These are phyloP conservation scores for Fusarium decemcellulare DNA, from an alignment of 2,329 filamentous ascomycete species.

Conservation along the genomic window DNA sequence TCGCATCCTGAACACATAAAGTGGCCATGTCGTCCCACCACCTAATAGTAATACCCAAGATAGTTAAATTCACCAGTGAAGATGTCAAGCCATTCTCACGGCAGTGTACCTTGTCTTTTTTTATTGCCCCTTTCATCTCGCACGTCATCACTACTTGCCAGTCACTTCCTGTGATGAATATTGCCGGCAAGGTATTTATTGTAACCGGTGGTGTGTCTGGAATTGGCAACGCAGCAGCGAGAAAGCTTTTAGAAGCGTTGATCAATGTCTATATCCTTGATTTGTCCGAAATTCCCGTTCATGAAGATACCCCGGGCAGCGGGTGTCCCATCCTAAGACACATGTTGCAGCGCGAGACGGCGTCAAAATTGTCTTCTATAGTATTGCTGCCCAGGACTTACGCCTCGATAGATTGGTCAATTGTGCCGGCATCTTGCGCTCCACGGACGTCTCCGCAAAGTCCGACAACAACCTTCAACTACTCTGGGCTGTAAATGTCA, in stretches of 20 bases:
- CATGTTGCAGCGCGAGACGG: not conserved
- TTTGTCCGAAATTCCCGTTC: not conserved
- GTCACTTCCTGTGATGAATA: not conserved
- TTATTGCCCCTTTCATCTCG: no score
- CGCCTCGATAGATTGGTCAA: not conserved
- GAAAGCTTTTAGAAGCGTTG: not conserved
- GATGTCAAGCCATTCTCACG: no score
- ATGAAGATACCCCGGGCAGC: not conserved
- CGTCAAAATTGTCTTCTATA: not conserved
- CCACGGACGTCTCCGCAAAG: not conserved
- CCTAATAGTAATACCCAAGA: no score
- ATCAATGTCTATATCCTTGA: slow-evolving; percentile 1
- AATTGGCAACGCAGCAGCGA: not conserved
- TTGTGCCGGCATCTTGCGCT: not conserved
- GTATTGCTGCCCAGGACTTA: not conserved
- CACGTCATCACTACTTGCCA: no score
- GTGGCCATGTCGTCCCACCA: no score
- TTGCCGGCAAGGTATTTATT: not conserved
- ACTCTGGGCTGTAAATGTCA: slow-evolving; percentile 4
- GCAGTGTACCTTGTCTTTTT: no score
- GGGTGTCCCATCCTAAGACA: not conserved
- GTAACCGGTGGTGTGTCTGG: slow-evolving; percentile 6
- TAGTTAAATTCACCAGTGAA: no score
- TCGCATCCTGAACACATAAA: no score
- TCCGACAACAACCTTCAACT: not conserved